phyloP scores from a whole-genome alignment of 176 grass and related monocot genomes.

The Phragmites australis region DNA sequence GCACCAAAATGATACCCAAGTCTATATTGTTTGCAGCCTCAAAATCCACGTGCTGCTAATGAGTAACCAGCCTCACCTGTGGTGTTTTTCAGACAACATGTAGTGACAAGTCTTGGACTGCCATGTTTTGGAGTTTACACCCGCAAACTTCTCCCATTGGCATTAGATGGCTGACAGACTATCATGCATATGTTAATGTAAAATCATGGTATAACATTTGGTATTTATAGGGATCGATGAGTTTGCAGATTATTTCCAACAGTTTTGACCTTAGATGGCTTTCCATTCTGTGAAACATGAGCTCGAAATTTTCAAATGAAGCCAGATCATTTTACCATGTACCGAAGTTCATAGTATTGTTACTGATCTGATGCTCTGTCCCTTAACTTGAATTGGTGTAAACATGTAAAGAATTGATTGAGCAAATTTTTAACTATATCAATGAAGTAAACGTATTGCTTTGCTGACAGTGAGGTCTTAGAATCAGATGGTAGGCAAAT shows the following conservation, averaged over 20 bases:
- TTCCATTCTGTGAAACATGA: slow-evolving; percentile 19
- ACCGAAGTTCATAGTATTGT: background rate
- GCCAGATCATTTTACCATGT: background rate
- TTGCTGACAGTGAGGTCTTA: slow-evolving; percentile 21
- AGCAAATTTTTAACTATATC: background rate
- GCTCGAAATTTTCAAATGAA: background rate
- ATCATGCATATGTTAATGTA: background rate
- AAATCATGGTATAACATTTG: background rate
- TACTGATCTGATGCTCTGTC: background rate
- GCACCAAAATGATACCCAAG: background rate
- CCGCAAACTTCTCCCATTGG: background rate
- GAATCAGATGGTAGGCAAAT: slow-evolving; percentile 22
- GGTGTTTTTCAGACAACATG: background rate
- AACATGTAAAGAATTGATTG: background rate
- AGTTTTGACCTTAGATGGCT: background rate
- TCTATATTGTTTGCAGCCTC: background rate
- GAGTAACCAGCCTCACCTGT: background rate
- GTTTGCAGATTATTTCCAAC: background rate
- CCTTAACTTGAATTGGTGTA: background rate
- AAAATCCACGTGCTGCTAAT: background rate
- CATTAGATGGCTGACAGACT: background rate
- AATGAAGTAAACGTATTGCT: background rate
- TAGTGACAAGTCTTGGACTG: background rate
- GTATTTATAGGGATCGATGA: background rate
- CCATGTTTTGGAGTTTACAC: background rate